Conservation (phyloP, 768 basidiomycete genomes). For the Hypholoma sublateritium region DNA sequence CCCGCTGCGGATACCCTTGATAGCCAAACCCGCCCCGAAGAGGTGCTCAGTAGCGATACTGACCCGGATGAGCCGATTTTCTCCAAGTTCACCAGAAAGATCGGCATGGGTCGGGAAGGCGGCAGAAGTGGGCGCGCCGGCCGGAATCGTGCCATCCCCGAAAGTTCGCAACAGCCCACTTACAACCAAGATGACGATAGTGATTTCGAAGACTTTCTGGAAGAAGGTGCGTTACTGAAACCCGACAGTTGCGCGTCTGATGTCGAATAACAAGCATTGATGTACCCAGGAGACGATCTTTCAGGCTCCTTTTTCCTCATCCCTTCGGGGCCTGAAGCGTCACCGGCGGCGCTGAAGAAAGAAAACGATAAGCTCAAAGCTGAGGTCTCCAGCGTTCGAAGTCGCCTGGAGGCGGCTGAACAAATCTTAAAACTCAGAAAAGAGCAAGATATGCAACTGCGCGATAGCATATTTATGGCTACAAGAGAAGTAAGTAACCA, state of each 20-base stretch:
- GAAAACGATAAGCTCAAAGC: conserved; percentile 67
- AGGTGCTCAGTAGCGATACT: conserved; percentile 62
- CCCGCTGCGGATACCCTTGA: conserved; percentile 22
- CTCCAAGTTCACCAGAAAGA: conserved; percentile 52
- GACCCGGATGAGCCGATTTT: conserved; percentile 67
- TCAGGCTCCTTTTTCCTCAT: conserved; percentile 82
- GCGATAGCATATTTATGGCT: conserved; percentile 76
- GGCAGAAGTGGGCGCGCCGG: conserved; percentile 15
- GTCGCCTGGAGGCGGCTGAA: conserved; percentile 60
- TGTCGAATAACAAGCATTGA: background rate
- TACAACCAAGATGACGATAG: conserved; percentile 41
- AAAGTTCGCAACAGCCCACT: conserved; percentile 12
- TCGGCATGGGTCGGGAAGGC: conserved; percentile 42
- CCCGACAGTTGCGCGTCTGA: background rate
- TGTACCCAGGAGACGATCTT: conserved; percentile 54
- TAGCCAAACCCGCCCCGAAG: conserved; percentile 40
- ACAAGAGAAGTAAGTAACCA: conserved; percentile 51
- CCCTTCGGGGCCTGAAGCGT: conserved; percentile 57
- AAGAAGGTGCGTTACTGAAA: conserved; percentile 53
- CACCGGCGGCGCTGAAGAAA: conserved; percentile 50
- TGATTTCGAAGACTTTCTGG: conserved; percentile 61
- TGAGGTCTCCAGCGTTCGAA: conserved; percentile 58
- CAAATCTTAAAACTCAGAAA: conserved; percentile 64
- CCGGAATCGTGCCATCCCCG: conserved; percentile 7
- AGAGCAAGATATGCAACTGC: conserved; percentile 77